phyloP scores from a whole-genome alignment of 2,329 filamentous ascomycete genomes.

The Botrytis elliptica region DNA sequence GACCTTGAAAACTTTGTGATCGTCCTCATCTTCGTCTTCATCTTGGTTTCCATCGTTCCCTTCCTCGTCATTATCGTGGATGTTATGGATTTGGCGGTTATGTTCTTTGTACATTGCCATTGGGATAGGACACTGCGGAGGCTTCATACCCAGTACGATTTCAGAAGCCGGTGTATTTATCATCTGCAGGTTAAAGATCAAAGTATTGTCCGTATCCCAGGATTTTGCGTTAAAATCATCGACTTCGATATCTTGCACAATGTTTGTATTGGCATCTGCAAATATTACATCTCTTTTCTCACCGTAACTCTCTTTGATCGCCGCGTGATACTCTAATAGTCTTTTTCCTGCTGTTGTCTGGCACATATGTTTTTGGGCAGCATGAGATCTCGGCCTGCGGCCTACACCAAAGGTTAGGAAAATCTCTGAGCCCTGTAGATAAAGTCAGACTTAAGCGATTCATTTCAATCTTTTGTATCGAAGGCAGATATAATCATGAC shows the following conservation, averaged over 20 bases:
- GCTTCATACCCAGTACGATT: conserved; percentile 38
- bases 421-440: background rate
- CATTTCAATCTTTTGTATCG: no score
- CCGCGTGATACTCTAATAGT: rapidly evolving
- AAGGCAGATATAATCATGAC: no score
- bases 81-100: background rate
- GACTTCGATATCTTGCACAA: no score
- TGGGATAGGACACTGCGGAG: background rate
- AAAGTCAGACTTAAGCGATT: no score
- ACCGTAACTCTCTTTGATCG: no score
- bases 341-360: background rate
- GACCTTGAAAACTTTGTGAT: no score
- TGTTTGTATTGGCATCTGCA: no score
- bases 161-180: conserved; percentile 42
- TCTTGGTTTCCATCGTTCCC: no score
- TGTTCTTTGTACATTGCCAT: background rate
- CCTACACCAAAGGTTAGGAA: background rate
- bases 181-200: conserved; percentile 44
- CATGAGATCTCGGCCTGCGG: background rate
- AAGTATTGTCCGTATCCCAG: conserved; percentile 38
- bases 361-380: background rate
- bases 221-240: conserved; percentile 1
- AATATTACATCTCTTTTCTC: no score
- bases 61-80: no score
- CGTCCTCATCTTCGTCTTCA: no score